Base-by-base conservation (phyloP, 2,329 filamentous ascomycete genomes). In the Iodosphaeria phyllophila region DNA sequence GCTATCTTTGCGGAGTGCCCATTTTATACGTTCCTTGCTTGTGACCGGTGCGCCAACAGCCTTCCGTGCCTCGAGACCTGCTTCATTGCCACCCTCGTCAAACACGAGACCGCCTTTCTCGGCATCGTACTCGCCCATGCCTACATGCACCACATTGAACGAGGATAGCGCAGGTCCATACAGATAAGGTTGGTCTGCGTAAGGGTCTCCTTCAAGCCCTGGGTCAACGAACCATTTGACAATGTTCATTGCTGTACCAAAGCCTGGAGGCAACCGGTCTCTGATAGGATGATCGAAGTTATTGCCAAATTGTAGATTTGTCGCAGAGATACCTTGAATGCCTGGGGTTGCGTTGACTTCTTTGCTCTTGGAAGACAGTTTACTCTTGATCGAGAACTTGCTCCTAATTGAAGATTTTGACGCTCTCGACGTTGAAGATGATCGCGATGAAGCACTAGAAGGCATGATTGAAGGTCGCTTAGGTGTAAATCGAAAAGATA, bases 221-320 rank as follows among this genome's bases (percentile, higher is more conserved):
- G 86, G 86, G 43, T 98, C 86, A 24, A 95, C 75, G 55, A 73
- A 78, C 76, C 79, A 91, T 38, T 78, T 79, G 15, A 92, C 79
- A 21, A 92, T 74, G 26, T 70, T 73, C 49, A 93, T 70, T 0
- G 83, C 84, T 7, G 79, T 74, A 42, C 69, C 70, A 49, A 92
- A 92, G 0, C 86, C 83, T 0, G 80, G 79, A 0, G 89, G 86
- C 2, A 98, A 58, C 10, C 73, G 67, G 43, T 92, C 76, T 16
- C 82, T 68, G 37, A 98, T 89, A 0, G 89, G 80, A 25, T 77
- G 68, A 42, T 92, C 84, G 44, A 95, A 93, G 56, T 93, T 83
- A 47, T 95, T 95, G 20, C 86, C 89, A 39, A 92, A 92, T 27
- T 93, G 71, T 3, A 98, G 58, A 32, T 91, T 72, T 14, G 65